Percentiles rank a stretch among this genome's conserved stretches.
Conservation (phyloP, 805 yeast species). For the Cyberlindnera maclurae region DNA sequence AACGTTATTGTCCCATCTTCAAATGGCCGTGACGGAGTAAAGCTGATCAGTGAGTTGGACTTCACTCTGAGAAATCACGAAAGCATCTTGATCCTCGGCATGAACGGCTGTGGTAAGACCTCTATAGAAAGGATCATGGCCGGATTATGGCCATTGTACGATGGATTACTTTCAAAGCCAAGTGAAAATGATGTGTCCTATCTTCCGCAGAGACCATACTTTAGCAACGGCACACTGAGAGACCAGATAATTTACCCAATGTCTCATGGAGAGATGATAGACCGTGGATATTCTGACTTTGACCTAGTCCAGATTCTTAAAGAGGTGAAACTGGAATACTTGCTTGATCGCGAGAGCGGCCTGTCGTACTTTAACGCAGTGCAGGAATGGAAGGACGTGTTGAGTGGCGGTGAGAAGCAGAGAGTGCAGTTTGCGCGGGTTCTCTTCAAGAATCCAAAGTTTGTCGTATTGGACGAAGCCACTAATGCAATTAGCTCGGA, state of each 20-base stretch:
- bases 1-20: conserved; percentile 74
- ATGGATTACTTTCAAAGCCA: conserved; percentile 79
- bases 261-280: conserved; percentile 70
- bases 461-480: conserved; percentile 86
- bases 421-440: conserved; percentile 84
- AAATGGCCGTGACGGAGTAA: conserved; percentile 53
- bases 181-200: conserved; percentile 60
- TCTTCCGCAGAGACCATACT: conserved; percentile 83
- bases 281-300: conserved; percentile 62
- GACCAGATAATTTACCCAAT: conserved; percentile 89
- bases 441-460: conserved; percentile 70
- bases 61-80: conserved; percentile 46
- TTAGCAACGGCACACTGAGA: conserved; percentile 74
- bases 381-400: conserved; percentile 82
- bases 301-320: conserved; percentile 59
- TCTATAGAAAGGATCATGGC: conserved; percentile 78
- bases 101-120: conserved; percentile 88
- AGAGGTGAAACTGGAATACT: conserved; percentile 75
- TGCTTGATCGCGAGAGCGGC: conserved; percentile 58
- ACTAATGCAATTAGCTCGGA: conserved; percentile 89
- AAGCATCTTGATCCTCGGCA: conserved; percentile 73
- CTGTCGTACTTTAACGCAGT: conserved; percentile 35
- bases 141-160: conserved; percentile 87
- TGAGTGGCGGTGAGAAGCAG: conserved; percentile 95
- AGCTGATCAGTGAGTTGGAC: conserved; percentile 53